Evolutionary conservation across 768 basidiomycete species (phyloP).

Genomic region (Mycena epipterygia): DNA sequence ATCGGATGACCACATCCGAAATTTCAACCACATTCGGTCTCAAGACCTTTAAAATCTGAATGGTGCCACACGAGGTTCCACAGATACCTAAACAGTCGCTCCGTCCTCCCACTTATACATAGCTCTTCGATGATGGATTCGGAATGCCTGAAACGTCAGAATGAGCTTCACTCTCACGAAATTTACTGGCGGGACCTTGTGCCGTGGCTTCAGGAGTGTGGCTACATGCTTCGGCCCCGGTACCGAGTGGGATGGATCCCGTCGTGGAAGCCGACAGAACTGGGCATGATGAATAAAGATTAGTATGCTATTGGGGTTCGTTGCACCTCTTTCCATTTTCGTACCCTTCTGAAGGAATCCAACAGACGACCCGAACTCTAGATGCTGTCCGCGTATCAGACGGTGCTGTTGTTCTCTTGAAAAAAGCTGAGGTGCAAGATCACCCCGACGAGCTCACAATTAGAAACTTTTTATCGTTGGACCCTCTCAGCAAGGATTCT

Average conservation of each 20-base stretch:
- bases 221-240: slow-evolving; percentile 43
- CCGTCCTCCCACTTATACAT: too few relatives aligned
- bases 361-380: too few relatives aligned
- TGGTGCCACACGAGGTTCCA: too few relatives aligned
- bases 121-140: too few relatives aligned
- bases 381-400: neutral
- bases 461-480: slow-evolving; percentile 33
- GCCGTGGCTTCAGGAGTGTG: slow-evolving; percentile 29
- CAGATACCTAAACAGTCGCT: too few relatives aligned
- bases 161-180: too few relatives aligned
- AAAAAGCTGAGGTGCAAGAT: neutral
- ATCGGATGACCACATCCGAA: too few relatives aligned
- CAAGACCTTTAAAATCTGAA: too few relatives aligned
- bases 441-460: slow-evolving; percentile 39
- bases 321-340: neutral
- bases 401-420: neutral
- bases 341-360: slow-evolving; percentile 8
- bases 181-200: slow-evolving; percentile 38
- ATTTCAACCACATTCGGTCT: too few relatives aligned
- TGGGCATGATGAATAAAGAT: neutral
- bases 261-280: slow-evolving; percentile 41
- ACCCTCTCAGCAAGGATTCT: slow-evolving; percentile 29
- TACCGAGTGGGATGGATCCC: slow-evolving; percentile 44
- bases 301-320: neutral
- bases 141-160: too few relatives aligned